phyloP scores from a whole-genome alignment of 768 basidiomycete genomes.

The Asterophora lycoperdoides region DNA sequence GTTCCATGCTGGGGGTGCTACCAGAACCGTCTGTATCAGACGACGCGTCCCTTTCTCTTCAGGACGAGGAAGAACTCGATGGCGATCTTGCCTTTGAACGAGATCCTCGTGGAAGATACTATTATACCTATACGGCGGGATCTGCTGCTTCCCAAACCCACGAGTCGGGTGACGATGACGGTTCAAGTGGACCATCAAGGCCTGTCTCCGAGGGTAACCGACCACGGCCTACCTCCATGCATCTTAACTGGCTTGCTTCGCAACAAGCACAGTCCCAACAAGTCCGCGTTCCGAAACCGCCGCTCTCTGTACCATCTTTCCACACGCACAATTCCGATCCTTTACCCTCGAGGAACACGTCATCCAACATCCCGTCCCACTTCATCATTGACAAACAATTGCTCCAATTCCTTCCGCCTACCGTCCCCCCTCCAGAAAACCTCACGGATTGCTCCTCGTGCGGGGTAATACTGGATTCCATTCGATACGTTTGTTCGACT shows the following conservation, averaged over 20 bases:
- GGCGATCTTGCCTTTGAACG: slow-evolving; percentile 66
- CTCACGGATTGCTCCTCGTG: slow-evolving; percentile 85
- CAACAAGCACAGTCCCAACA: slow-evolving; percentile 42
- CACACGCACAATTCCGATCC: slow-evolving; percentile 28
- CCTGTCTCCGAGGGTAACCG: slow-evolving; percentile 21
- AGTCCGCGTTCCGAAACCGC: slow-evolving; percentile 17
- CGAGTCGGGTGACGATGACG: slow-evolving; percentile 54
- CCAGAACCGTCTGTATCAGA: slow-evolving; percentile 61
- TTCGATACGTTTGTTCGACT: slow-evolving; percentile 86
- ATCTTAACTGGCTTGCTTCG: slow-evolving; percentile 59
- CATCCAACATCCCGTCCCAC: slow-evolving; percentile 2
- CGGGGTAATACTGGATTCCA: slow-evolving; percentile 65
- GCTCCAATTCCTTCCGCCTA: slow-evolving; percentile 44
- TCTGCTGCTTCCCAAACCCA: slow-evolving; percentile 49
- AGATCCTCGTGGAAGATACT: slow-evolving; percentile 67
- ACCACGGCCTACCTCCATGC: slow-evolving; percentile 61
- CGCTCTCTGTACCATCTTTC: slow-evolving; percentile 21
- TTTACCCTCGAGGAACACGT: slow-evolving; percentile 15
- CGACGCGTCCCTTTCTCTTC: slow-evolving; percentile 36
- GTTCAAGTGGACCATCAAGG: slow-evolving; percentile 23
- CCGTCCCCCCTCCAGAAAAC: slow-evolving; percentile 50
- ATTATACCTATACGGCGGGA: slow-evolving; percentile 64
- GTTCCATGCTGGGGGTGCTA: slow-evolving; percentile 53
- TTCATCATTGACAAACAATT: slow-evolving; percentile 38
- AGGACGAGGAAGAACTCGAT: slow-evolving; percentile 39